Evolutionary conservation across 2,329 filamentous ascomycete genomes (phyloP), one percentile per base, ranked within the genome.

Genomic region (Exophiala sideris): DNA sequence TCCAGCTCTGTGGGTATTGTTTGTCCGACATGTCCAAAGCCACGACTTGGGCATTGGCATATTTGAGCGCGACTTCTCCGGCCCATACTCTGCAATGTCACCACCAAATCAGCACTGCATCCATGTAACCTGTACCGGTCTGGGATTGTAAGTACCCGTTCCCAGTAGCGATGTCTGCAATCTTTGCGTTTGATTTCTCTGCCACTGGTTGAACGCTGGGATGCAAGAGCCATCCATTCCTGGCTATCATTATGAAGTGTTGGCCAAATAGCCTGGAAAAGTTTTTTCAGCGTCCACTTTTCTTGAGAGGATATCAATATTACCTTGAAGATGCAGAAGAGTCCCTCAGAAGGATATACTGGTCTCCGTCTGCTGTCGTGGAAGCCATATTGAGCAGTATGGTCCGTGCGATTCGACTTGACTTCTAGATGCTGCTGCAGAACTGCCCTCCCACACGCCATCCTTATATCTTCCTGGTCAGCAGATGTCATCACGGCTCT

Each of bases 1-100:
- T 52, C 21, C 34, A 49, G 32, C 34, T 21, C 16, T 49, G 54
- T 5, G 54, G 54, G 18, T 48, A 52, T 29, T 56, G 54, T 39
- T 39, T 36, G 9, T 42, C 45, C 8, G 49, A 52, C 12, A 56
- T 49, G 24, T 56, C 54, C 41, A 56, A 40, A 2, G 38, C 48
- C 5, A 45, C 38, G 32, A 56, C 34, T 10, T 18, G 39, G 9
- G 46, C 52, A 9, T 54, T 14, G 4, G 52, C 40, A 40, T 49
- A 49, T 8, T 41, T 34, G 10, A 38, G 29, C 1, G 52, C 52
- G 32, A 50, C 36, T 8, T 54, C 52, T 11, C 44, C 18, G n/a
- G 52, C 40, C 52, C 52, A 50, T 33, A 54, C 45, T 14, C 45
- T 42, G 18, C 12, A 11, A 5, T 12, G 5, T 10, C 35, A 38